These are phyloP conservation scores for Moniliophthora roreri DNA, from an alignment of 1,284 basidiomycete genomes.

Conservation along the genomic window DNA sequence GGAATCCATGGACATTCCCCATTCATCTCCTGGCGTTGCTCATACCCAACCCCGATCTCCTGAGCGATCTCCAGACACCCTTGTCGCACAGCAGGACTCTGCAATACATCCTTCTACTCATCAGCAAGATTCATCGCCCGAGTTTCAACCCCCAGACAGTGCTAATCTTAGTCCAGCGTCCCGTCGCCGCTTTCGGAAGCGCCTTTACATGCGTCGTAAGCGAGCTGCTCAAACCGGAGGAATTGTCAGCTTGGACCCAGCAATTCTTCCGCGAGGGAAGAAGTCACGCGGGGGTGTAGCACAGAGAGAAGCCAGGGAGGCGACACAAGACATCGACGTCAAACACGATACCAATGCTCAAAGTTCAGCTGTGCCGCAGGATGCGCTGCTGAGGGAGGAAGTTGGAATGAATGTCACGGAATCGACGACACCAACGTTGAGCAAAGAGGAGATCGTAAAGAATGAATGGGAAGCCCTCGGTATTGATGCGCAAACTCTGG, in stretches of 20 bases:
- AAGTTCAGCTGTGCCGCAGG: slow-evolving; percentile 9
- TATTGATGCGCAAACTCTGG: slow-evolving; percentile 42
- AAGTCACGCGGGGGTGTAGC: slow-evolving; percentile 30
- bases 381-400: slow-evolving; percentile 29
- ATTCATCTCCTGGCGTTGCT: no score
- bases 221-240: slow-evolving; percentile 50
- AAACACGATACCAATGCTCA: neutral
- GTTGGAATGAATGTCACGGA: slow-evolving; percentile 17
- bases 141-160: slow-evolving; percentile 17
- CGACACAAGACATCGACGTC: slow-evolving; percentile 16
- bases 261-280: slow-evolving; percentile 48
- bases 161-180: slow-evolving; percentile 46
- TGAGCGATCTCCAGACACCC: no score
- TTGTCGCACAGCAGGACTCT: no score
- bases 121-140: neutral
- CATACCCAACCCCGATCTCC: no score
- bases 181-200: slow-evolving; percentile 57
- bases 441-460: slow-evolving; percentile 43
- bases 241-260: slow-evolving; percentile 27
- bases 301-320: slow-evolving; percentile 14
- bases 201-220: slow-evolving; percentile 71
- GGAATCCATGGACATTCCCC: no score
- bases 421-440: slow-evolving; percentile 15
- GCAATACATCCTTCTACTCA: no score
- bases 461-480: slow-evolving; percentile 38